phyloP scores from a whole-genome alignment of 176 grass and related monocot genomes.

The Lolium rigidum region DNA sequence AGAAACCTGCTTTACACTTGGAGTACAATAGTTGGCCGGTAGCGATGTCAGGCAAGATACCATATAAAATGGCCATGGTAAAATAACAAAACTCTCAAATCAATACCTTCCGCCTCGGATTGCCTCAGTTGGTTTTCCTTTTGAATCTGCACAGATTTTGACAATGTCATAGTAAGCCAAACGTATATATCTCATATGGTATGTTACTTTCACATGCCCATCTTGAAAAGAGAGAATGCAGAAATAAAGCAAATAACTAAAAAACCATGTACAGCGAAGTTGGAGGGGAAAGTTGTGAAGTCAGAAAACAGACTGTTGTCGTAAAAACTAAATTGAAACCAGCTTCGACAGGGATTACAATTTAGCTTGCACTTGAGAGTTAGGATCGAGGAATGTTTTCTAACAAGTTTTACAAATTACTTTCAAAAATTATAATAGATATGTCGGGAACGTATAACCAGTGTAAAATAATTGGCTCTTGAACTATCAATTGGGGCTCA shows the following conservation, averaged over 20 bases:
- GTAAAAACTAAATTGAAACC: conserved; percentile 1
- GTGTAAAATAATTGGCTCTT: neutral
- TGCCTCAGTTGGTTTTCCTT: conserved; percentile 93
- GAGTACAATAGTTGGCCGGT: conserved; percentile 41
- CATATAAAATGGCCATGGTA: neutral
- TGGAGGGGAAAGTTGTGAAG: conserved; percentile 16
- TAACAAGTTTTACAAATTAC: neutral
- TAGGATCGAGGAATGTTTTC: neutral
- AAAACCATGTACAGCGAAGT: neutral
- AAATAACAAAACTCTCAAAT: conserved; percentile 37
- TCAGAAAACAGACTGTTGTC: conserved; percentile 11
- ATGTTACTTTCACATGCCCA: neutral
- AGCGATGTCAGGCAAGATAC: conserved; percentile 46
- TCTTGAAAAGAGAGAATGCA: conserved; percentile 1
- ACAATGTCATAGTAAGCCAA: conserved; percentile 6
- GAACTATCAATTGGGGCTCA: conserved; percentile 11
- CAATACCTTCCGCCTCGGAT: conserved; percentile 94
- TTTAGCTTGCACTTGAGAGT: conserved; percentile 1
- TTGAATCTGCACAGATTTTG: conserved; percentile 61
- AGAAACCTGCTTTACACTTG: conserved; percentile 98
- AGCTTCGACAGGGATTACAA: conserved; percentile 6
- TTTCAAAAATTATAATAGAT: neutral
- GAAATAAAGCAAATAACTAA: conserved; percentile 10
- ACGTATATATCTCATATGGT: conserved; percentile 29
- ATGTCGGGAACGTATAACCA: conserved; percentile 5